Percentiles rank a stretch among this genome's conserved stretches.
phyloP scores from a whole-genome alignment of 495 filamentous ascomycete species.

The Gamarada debralockiae region DNA sequence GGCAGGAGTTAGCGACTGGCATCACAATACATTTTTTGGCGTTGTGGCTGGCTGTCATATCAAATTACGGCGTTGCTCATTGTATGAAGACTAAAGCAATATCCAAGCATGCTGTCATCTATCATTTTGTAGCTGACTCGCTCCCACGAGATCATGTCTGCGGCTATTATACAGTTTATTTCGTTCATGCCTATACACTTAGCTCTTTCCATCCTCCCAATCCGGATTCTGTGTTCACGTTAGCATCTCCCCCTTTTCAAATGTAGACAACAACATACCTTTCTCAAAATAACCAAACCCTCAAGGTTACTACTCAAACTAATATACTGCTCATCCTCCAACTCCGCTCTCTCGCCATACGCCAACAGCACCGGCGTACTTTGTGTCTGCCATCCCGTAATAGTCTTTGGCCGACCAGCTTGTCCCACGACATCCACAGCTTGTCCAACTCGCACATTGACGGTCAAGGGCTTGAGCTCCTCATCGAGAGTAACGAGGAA shows the following conservation, averaged over 20 bases:
- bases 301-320: slow-evolving; percentile 86
- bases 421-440: slow-evolving; percentile 98
- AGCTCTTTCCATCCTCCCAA: slow-evolving; percentile 29
- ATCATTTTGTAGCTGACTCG: slow-evolving; percentile 20
- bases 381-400: slow-evolving; percentile 99
- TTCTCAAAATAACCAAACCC: slow-evolving; percentile 92
- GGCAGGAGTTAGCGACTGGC: not conserved
- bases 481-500: slow-evolving; percentile 97
- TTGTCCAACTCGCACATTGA: slow-evolving; percentile 96
- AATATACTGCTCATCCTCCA: slow-evolving; percentile 97
- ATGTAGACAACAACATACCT: slow-evolving; percentile 54
- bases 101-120: slow-evolving; percentile 17
- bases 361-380: slow-evolving; percentile 92
- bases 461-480: slow-evolving; percentile 85
- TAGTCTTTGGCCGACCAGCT: slow-evolving; percentile 95
- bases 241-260: slow-evolving; percentile 1
- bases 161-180: slow-evolving; percentile 28
- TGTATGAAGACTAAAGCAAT: not conserved
- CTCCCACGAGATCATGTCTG: slow-evolving; percentile 16
- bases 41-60: not conserved
- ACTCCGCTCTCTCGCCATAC: slow-evolving; percentile 90
- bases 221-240: slow-evolving; percentile 24
- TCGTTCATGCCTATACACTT: slow-evolving; percentile 8
- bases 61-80: not conserved
- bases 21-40: not conserved